A percentile compares a stretch with the other conserved stretches of the same genome.
Evolutionary conservation across 2,329 filamentous ascomycete genomes (phyloP).

Genomic region (Erysiphe pulchra): DNA sequence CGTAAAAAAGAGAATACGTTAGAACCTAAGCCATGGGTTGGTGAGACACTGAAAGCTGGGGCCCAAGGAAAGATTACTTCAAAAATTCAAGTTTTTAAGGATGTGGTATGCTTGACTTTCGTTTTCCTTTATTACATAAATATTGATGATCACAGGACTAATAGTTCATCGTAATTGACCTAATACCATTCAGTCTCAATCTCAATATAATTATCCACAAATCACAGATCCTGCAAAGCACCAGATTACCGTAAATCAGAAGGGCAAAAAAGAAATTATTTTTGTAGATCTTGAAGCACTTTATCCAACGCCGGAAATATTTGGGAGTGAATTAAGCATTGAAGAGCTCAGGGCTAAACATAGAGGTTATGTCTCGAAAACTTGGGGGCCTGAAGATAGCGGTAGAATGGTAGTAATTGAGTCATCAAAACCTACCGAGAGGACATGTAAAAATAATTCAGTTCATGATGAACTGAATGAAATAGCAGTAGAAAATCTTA

Average conservation of each 20-base stretch:
- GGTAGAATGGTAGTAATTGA: background rate
- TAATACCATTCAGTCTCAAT: slow-evolving; percentile 33
- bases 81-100: slow-evolving; percentile 86
- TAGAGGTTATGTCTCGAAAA: slow-evolving; percentile 39
- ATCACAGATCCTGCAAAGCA: slow-evolving; percentile 43
- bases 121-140: slow-evolving; percentile 18
- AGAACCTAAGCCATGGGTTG: slow-evolving; percentile 72
- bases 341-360: slow-evolving; percentile 68
- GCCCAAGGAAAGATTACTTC: slow-evolving; percentile 47
- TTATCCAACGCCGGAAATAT: slow-evolving; percentile 51
- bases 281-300: slow-evolving; percentile 68
- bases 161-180: slow-evolving; percentile 31
- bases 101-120: slow-evolving; percentile 49
- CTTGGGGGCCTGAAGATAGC: slow-evolving; percentile 20
- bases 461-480: too few relatives aligned
- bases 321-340: slow-evolving; percentile 58
- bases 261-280: slow-evolving; percentile 65
- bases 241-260: slow-evolving; percentile 58
- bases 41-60: slow-evolving; percentile 69
- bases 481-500: background rate
- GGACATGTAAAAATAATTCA: too few relatives aligned
- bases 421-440: background rate
- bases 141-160: slow-evolving; percentile 96
- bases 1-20: slow-evolving; percentile 83
- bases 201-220: slow-evolving; percentile 25